phyloP scores from a whole-genome alignment of 768 basidiomycete genomes.

The Phanerochaete sordida region DNA sequence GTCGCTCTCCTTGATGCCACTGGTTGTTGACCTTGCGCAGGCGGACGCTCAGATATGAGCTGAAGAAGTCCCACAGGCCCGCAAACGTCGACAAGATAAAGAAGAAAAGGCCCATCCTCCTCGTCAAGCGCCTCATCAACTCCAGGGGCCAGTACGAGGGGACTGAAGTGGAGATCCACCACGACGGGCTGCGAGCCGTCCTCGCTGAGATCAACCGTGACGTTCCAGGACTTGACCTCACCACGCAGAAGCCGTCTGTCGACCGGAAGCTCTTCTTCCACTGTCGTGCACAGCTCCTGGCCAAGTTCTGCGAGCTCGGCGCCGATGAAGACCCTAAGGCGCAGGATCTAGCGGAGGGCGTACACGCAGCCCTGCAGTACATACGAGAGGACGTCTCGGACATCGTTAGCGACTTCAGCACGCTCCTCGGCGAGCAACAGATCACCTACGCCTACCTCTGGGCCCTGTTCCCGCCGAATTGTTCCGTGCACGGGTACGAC shows the following conservation, averaged over 20 bases:
- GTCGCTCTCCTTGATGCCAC: background rate
- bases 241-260: background rate
- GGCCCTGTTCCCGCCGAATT: conserved; percentile 3
- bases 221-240: background rate
- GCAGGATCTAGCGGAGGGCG: background rate
- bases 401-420: background rate
- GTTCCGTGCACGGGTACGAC: background rate
- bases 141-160: background rate
- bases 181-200: background rate
- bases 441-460: conserved; percentile 6
- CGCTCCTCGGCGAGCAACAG: background rate
- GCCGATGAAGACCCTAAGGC: background rate
- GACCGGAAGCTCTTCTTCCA: conserved; percentile 1
- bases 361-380: background rate
- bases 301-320: background rate
- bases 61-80: background rate
- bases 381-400: background rate
- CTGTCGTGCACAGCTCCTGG: background rate
- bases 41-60: background rate
- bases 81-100: background rate
- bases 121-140: conserved; percentile 4
- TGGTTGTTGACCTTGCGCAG: background rate
- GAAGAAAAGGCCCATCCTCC: background rate
- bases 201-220: background rate
- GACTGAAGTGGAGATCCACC: background rate